Evolutionary conservation across 495 filamentous ascomycete species (phyloP).

Genomic region (Pyrenula massariospora): DNA sequence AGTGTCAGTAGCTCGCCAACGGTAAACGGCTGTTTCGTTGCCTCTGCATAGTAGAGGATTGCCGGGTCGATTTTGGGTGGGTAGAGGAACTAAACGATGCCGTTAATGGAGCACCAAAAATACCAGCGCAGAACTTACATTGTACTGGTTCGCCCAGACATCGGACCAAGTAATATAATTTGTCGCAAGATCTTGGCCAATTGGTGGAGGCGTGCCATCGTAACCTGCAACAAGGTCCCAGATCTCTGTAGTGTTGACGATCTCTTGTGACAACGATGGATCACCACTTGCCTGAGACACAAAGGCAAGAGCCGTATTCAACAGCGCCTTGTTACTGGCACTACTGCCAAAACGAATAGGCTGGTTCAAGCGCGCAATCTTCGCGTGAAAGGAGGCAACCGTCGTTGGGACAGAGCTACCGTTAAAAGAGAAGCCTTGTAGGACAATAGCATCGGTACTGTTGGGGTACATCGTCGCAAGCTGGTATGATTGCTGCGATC

Average conservation of each 20-base stretch:
- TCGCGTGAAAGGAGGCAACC: constrained; percentile 29
- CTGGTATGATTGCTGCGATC: constrained; percentile 25
- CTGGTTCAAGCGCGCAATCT: constrained; percentile 31
- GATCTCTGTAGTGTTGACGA: constrained; percentile 10
- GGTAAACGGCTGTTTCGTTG: constrained; percentile 35
- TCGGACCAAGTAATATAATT: constrained; percentile 37
- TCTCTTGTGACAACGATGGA: background rate
- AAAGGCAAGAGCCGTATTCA: background rate
- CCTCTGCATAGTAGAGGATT: constrained; percentile 26
- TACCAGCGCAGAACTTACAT: background rate
- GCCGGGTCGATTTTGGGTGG: constrained; percentile 32
- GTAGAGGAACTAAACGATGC: constrained; percentile 31
- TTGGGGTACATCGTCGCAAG: constrained; percentile 35
- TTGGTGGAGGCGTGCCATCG: constrained; percentile 5
- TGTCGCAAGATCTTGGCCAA: constrained; percentile 11
- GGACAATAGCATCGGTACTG: constrained; percentile 41
- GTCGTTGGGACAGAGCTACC: constrained; percentile 20
- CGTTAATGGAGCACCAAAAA: constrained; percentile 3
- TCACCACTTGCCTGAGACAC: background rate
- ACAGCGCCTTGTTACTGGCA: background rate
- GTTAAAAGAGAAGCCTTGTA: constrained; percentile 44
- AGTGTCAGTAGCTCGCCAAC: constrained; percentile 37
- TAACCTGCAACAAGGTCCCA: constrained; percentile 9
- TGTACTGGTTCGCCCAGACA: constrained; percentile 19
- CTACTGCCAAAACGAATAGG: constrained; percentile 24